Base-by-base conservation (phyloP, 2,329 filamentous ascomycete genomes). In the Penicillium glabrum region DNA sequence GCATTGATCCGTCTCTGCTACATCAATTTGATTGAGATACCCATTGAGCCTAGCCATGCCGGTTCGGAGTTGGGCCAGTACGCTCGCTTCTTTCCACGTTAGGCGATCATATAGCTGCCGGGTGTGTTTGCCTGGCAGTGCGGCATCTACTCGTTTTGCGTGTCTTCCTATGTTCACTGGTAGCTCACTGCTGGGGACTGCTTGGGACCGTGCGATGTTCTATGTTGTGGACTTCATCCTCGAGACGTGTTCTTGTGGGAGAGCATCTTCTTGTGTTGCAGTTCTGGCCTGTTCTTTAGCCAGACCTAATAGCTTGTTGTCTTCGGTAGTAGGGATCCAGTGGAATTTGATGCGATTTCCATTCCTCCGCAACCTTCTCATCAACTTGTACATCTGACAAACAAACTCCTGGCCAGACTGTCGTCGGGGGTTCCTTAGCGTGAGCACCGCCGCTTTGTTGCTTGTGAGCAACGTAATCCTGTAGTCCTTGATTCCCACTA, bases 201-300 rank as follows among this genome's bases (percentile, higher is more conserved):
- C 53, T 59, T 69, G 55, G 26, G 60, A 59, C 49, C 55, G 60
- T 58, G 59, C 62, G 44, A 65, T 60, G 31, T 67, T 68, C n/a
- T 69, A 56, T 19, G 58, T 68, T 37, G 61, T 70, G 27, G 59
- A 68, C 46, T 64, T 67, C 45, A 67, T 67, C n/a, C 60, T 57
- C 5, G 62, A 50, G 49, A 49, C 53, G n/a, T 35, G 53, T 62
- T 21, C 51, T 54, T 63, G 54, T 29, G 24, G 45, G 43, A 46
- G n/a, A 27, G 65, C 39, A 37, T 64, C 62, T 35, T 63, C 51
- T 58, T 64, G 54, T 26, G 50, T 67, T 23, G 60, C 54, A 11
- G 57, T 44, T 37, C 61, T 60, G 29, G 63, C 65, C 48, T 67
- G 57, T 46, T 63, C 56, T 59, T 64, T 67, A 31, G 64, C 65